Evolutionary conservation across 306 rosid genomes (phyloP).

Genomic region (Hippophae rhamnoides): DNA sequence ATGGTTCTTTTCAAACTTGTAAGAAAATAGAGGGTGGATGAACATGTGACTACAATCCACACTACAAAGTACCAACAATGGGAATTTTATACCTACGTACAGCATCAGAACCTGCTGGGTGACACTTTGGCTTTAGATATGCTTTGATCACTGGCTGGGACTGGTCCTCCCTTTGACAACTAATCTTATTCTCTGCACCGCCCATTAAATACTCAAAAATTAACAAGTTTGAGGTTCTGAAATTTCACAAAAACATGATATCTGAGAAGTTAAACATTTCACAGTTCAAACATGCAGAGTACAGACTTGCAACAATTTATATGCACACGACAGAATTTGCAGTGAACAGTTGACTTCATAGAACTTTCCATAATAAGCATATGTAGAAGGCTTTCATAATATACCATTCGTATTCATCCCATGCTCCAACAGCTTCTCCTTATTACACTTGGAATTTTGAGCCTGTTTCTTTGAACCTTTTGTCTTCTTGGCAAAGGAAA

Average conservation of each 20-base stretch:
- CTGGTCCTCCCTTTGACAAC: constrained; percentile 20
- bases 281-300: background rate
- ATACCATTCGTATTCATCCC: constrained; percentile 16
- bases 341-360: no score
- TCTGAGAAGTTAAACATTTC: constrained; percentile 1
- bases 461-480: constrained; percentile 30
- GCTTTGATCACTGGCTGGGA: constrained; percentile 55
- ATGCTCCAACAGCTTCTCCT: constrained; percentile 19
- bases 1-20: background rate
- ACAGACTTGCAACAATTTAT: background rate
- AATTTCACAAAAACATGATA: constrained; percentile 3
- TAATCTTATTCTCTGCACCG: constrained; percentile 32
- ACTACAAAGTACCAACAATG: constrained; percentile 10
- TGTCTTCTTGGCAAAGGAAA: constrained; percentile 43
- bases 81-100: constrained; percentile 38
- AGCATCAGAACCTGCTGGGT: constrained; percentile 53
- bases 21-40: background rate
- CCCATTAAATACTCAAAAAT: constrained; percentile 13
- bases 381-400: constrained; percentile 6
- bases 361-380: background rate
- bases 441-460: constrained; percentile 18
- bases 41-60: background rate
- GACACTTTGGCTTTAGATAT: constrained; percentile 69
- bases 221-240: constrained; percentile 1
- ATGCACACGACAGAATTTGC: background rate